These are phyloP conservation scores for Alternaria atra DNA, from an alignment of 2,329 filamentous ascomycete genomes.

Conservation along the genomic window DNA sequence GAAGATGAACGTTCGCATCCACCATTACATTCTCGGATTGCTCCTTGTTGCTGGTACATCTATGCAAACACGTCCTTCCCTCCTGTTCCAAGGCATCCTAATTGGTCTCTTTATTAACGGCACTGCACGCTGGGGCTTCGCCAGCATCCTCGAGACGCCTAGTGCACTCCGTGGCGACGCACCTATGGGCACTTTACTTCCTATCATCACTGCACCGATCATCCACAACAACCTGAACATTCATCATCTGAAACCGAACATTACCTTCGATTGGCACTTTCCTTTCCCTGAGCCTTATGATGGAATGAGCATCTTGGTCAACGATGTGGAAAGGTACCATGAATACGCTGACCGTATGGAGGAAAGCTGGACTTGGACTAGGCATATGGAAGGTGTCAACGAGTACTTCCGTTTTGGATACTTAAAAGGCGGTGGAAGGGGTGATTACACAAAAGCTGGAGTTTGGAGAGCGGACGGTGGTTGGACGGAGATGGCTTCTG, in stretches of 20 bases:
- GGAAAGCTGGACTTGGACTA: conserved; percentile 66
- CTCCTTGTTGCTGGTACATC: conserved; percentile 87
- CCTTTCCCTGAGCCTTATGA: conserved; percentile 66
- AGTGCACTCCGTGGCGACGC: conserved; percentile 69
- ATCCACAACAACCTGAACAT: conserved; percentile 57
- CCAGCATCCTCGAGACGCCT: conserved; percentile 84
- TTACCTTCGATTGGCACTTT: conserved; percentile 69
- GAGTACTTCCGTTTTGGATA: conserved; percentile 84
- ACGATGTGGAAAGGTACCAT: conserved; percentile 84
- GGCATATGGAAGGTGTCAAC: conserved; percentile 58
- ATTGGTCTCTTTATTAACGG: conserved; percentile 94
- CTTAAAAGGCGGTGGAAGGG: conserved; percentile 70
- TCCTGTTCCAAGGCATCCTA: conserved; percentile 89
- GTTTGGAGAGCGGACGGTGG: conserved; percentile 70
- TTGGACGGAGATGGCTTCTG: conserved; percentile 72
- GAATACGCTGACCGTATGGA: conserved; percentile 65
- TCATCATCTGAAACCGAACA: conserved; percentile 58
- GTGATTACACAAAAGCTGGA: conserved; percentile 80
- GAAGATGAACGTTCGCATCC: conserved; percentile 82
- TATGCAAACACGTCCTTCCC: conserved; percentile 83
- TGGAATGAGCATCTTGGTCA: conserved; percentile 81
- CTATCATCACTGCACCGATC: conserved; percentile 49
- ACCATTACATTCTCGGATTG: conserved; percentile 92
- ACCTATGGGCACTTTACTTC: conserved; percentile 68
- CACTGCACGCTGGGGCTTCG: conserved; percentile 93